Conservation (phyloP, 768 basidiomycete species). For the Sarcodon sp. region DNA sequence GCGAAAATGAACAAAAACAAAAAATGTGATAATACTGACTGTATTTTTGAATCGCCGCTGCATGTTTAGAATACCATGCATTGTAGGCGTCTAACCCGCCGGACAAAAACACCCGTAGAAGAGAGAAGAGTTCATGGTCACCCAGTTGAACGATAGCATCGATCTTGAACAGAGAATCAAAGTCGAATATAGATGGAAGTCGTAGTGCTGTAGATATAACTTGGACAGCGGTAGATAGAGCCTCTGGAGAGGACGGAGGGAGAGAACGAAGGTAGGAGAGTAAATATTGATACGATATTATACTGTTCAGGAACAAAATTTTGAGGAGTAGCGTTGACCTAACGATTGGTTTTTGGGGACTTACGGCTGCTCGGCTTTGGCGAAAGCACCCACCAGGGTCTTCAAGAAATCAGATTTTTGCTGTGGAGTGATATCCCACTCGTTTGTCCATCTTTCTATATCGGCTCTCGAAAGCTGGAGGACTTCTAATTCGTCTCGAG, state of each 20-base stretch:
- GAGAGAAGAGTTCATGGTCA: conserved; percentile 57
- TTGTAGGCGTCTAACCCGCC: conserved; percentile 49
- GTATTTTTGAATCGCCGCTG: conserved; percentile 37
- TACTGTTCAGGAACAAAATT: conserved; percentile 21
- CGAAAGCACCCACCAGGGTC: conserved; percentile 43
- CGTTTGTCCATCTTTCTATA: conserved; percentile 67
- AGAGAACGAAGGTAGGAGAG: conserved; percentile 50
- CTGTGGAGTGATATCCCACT: conserved; percentile 55
- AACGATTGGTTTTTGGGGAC: conserved; percentile 13
- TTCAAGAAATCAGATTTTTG: conserved; percentile 59
- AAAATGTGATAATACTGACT: conserved; percentile 20
- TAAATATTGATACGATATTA: conserved; percentile 49
- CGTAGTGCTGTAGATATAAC: conserved; percentile 54
- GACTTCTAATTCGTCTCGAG: conserved; percentile 47
- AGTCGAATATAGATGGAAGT: conserved; percentile 60
- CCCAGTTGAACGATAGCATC: conserved; percentile 55
- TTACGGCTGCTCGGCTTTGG: conserved; percentile 46
- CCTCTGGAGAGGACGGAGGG: conserved; percentile 35
- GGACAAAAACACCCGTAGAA: conserved; percentile 66
- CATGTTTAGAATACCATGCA: conserved; percentile 42
- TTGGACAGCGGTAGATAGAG: conserved; percentile 42
- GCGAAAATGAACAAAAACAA: background rate
- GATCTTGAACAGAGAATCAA: conserved; percentile 69
- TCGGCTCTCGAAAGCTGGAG: conserved; percentile 46
- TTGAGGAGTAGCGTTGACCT: background rate